Base-by-base conservation (phyloP, 805 yeast species). In the Jamesozyma spencerorum region DNA sequence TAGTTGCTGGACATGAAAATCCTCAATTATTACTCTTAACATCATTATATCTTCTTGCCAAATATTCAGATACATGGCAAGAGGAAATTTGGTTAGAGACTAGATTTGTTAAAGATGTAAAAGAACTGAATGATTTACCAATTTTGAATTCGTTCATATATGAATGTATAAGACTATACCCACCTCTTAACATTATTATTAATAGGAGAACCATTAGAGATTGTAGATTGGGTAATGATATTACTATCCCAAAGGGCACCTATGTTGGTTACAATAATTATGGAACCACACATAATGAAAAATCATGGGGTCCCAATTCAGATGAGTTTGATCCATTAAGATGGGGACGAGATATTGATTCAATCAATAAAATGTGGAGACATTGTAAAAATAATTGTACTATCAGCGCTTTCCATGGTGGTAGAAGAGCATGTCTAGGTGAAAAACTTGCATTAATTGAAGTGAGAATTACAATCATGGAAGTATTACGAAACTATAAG, bases 1-100 rank as follows among this genome's bases (percentile, higher is more conserved):
- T 76, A 49, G 72, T 77, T 34, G 82, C 82, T 0, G 82, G 81
- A 0, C 82, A 77, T 53, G 82, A 77, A 47, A 77, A 77, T 45
- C 82, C 82, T 0, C 76, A 74, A 44, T 50, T 77, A 18, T 54
- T 75, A 10, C 48, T 75, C 44, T 65, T 72, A 1, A 71, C 78
- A 0, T 49, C 70, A 5, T 46, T 76, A 1, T 75, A 68, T 42
- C 46, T 72, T 12, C 47, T 76, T 20, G 74, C 72, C 1, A 75
- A 74, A 43, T 39, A 68, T 46, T 57, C 15, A 13, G 38, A 56
- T 1, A 37, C 46, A 1, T 65, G 73, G 47, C 88, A 81, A 54
- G 43, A 53, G 3, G 54, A 51, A 28, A 60, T 84, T 15, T 60
- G 62, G 27, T 42, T 63, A 1, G 92, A 84, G 57, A 53, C 75